These are phyloP conservation scores for Alternaria tenuissima DNA, from an alignment of 2,329 filamentous ascomycete species.

Conservation along the genomic window DNA sequence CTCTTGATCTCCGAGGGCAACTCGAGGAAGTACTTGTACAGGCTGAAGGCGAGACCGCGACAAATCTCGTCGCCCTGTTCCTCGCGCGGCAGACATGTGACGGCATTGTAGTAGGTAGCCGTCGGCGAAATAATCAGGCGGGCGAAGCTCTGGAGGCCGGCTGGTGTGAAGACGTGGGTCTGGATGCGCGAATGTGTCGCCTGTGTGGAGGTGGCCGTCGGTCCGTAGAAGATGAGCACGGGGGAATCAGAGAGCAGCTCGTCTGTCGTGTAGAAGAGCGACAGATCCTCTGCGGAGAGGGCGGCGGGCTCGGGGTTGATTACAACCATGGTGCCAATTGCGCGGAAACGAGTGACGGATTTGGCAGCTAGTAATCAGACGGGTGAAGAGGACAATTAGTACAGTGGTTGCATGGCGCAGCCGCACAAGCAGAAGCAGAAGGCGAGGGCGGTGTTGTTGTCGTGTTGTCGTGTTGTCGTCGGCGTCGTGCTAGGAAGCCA, in stretches of 20 bases:
- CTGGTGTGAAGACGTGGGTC: slow-evolving; percentile 88
- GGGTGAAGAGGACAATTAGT: slow-evolving; percentile 14
- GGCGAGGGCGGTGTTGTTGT: slow-evolving; percentile 10
- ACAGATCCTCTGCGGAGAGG: slow-evolving; percentile 81
- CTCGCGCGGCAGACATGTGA: slow-evolving; percentile 88
- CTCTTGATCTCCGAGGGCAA: slow-evolving; percentile 79
- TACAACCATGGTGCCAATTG: slow-evolving; percentile 74
- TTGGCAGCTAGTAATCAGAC: slow-evolving; percentile 15
- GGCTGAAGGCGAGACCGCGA: slow-evolving; percentile 87
- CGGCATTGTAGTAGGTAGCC: slow-evolving; percentile 88
- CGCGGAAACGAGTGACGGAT: slow-evolving; percentile 43
- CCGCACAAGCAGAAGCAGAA: slow-evolving; percentile 13
- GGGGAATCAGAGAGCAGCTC: slow-evolving; percentile 81
- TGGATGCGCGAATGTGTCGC: slow-evolving; percentile 93
- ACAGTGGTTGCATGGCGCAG: slow-evolving; percentile 35
- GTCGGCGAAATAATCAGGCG: slow-evolving; percentile 93
- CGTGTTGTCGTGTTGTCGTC: slow-evolving; percentile 17
- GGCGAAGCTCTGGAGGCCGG: slow-evolving; percentile 87
- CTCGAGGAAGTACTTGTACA: slow-evolving; percentile 94
- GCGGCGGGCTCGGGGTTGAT: slow-evolving; percentile 77
- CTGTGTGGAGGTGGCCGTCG: slow-evolving; percentile 87
- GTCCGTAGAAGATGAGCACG: slow-evolving; percentile 89
- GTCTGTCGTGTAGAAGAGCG: slow-evolving; percentile 89
- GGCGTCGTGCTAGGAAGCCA: slow-evolving; percentile 11
- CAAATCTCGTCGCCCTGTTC: slow-evolving; percentile 95